These are phyloP conservation scores for Plenodomus lindquistii DNA, from an alignment of 2,329 filamentous ascomycete species.

Conservation along the genomic window DNA sequence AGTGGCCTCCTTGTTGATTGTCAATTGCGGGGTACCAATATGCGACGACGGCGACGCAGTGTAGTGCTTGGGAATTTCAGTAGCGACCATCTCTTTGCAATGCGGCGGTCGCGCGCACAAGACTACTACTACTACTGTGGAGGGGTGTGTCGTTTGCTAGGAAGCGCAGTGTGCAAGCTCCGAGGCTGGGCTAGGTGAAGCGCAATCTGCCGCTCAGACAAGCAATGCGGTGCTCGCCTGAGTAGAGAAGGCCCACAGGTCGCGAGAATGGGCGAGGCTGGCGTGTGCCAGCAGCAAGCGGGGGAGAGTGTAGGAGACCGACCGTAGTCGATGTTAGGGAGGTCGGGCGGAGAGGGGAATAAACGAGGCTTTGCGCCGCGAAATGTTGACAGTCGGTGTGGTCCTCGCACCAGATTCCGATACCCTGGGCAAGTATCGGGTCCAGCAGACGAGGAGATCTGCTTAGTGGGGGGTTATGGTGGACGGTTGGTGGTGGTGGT, in stretches of 20 bases:
- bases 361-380: constrained; percentile 78
- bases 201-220: constrained; percentile 98
- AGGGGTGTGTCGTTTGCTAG: constrained; percentile 14
- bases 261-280: constrained; percentile 68
- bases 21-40: constrained; percentile 83
- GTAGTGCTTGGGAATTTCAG: constrained; percentile 78
- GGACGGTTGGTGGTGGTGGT: constrained; percentile 25
- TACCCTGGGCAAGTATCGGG: constrained; percentile 83
- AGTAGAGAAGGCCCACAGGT: constrained; percentile 91
- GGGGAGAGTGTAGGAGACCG: constrained; percentile 53
- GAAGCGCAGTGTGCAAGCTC: constrained; percentile 5
- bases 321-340: constrained; percentile 82
- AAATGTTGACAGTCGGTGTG: constrained; percentile 77
- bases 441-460: constrained; percentile 76
- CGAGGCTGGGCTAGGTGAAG: constrained; percentile 63
- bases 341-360: constrained; percentile 82
- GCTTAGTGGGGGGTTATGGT: constrained; percentile 46
- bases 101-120: constrained; percentile 27
- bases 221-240: constrained; percentile 91
- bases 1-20: constrained; percentile 94
- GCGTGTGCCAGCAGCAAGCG: constrained; percentile 81
- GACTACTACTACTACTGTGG: background rate
- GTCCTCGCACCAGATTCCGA: constrained; percentile 77
- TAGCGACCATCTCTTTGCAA: constrained; percentile 76
- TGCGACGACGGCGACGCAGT: constrained; percentile 78